Evolutionary conservation across 73 alveolate genomes (phyloP), one percentile per base, ranked within the genome.

Genomic region (Durusdinium trenchii): DNA sequence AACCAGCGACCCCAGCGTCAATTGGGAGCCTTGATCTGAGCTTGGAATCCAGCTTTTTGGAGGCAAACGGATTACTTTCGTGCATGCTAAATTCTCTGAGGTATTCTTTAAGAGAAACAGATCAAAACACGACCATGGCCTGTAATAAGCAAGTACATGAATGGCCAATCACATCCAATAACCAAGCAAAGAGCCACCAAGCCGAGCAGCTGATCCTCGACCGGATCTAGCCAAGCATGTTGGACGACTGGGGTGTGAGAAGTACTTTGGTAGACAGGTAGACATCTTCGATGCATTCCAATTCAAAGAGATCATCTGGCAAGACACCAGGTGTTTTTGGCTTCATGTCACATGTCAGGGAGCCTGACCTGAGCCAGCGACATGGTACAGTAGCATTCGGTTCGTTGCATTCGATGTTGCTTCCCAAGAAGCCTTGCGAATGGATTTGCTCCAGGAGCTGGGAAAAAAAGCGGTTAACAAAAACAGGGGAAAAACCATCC

Each of bases 151-250:
- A 57, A 57, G 71, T 57, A 57, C 71, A 57, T 57, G 71, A 57
- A 57, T 57, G 71, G 71, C 71, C 71, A 57, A 57, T 57, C 71
- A 57, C 71, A 57, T 57, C 71, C 71, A 57, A 57, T 57, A 57
- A 57, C 71, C 71, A 57, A 57, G 71, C 71, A 57, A 57, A 57
- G 71, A 57, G 71, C 71, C 71, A 57, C 71, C 71, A 57, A 57
- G 71, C 71, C 71, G 71, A 57, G 71, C 71, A 57, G 71, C 71
- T 57, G 71, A 57, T 57, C 71, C 71, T 57, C 71, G 71, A 57
- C 71, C 71, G 71, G 71, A 57, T 57, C 71, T 57, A 57, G 71
- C 71, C 71, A 57, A 57, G 71, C 71, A 57, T 57, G 71, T 57
- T 57, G 71, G 71, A 57, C 71, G 71, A 57, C 71, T 57, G 71